These are phyloP conservation scores for Penicillium sp. DNA, from an alignment of 2,329 filamentous ascomycete species.

Conservation along the genomic window DNA sequence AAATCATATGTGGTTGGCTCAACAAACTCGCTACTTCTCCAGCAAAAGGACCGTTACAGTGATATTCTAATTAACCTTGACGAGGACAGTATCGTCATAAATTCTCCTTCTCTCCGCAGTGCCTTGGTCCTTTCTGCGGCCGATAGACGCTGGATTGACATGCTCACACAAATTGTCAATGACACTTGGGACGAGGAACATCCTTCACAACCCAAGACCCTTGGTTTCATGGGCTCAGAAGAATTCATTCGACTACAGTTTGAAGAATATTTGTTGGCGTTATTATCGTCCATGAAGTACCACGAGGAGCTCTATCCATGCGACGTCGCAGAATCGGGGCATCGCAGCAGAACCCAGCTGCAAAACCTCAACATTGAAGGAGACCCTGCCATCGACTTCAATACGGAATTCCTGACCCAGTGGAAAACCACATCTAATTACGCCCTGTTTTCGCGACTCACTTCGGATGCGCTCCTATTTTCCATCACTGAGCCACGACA, in stretches of 20 bases:
- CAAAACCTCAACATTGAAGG: conserved; percentile 66
- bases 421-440: conserved; percentile 92
- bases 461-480: conserved; percentile 79
- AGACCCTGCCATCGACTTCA: conserved; percentile 82
- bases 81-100: conserved; percentile 80
- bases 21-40: conserved; percentile 88
- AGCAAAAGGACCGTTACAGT: conserved; percentile 93
- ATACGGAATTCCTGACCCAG: conserved; percentile 76
- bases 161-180: conserved; percentile 86
- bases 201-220: conserved; percentile 83
- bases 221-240: conserved; percentile 93
- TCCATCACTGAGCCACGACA: conserved; percentile 92
- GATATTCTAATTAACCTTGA: conserved; percentile 96
- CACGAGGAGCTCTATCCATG: conserved; percentile 63
- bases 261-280: conserved; percentile 88
- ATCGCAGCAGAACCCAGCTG: conserved; percentile 51
- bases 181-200: conserved; percentile 96
- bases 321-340: conserved; percentile 46
- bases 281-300: conserved; percentile 88
- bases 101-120: conserved; percentile 71
- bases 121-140: conserved; percentile 79
- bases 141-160: conserved; percentile 95
- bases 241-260: conserved; percentile 97
- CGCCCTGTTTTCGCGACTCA: conserved; percentile 76
- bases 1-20: conserved; percentile 98